Conservation (phyloP, 148 eudicot species). For the Heliosperma pusillum region DNA sequence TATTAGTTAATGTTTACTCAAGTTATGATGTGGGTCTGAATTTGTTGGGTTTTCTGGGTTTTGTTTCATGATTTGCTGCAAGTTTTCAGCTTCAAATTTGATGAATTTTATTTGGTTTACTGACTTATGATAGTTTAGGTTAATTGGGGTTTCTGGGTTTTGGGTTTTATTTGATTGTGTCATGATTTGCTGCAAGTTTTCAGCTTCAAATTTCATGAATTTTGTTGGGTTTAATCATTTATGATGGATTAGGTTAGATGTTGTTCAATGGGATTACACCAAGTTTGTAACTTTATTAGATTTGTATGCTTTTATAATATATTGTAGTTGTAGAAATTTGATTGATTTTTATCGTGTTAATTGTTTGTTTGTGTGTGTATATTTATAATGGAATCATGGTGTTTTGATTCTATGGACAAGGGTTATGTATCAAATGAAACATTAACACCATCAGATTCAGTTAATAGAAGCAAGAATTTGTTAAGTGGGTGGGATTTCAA, state of each 20-base stretch:
- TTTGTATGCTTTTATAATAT: conserved; percentile 9
- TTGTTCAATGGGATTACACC: conserved; percentile 1
- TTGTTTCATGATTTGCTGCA: conserved; percentile 20
- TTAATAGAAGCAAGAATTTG: conserved; percentile 27
- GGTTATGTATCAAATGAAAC: conserved; percentile 40
- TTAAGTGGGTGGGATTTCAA: conserved; percentile 26
- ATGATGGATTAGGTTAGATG: neutral
- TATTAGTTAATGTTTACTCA: neutral
- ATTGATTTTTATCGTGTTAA: neutral
- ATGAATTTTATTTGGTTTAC: neutral
- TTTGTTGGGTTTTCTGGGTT: conserved; percentile 20
- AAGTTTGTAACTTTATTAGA: conserved; percentile 7
- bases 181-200: conserved; percentile 20
- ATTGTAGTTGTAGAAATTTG: neutral
- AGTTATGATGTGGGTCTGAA: conserved; percentile 2
- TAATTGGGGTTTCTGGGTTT: neutral
- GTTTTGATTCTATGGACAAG: conserved; percentile 43
- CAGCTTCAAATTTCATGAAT: conserved; percentile 10
- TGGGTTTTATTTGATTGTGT: conserved; percentile 10
- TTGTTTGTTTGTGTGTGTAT: neutral
- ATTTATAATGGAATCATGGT: conserved; percentile 47
- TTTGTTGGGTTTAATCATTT: neutral
- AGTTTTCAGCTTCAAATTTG: conserved; percentile 21
- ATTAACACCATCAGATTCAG: conserved; percentile 22
- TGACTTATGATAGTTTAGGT: neutral